These are phyloP conservation scores for Pythium insidiosum DNA, from an alignment of 352 stramenopile species.

Conservation along the genomic window DNA sequence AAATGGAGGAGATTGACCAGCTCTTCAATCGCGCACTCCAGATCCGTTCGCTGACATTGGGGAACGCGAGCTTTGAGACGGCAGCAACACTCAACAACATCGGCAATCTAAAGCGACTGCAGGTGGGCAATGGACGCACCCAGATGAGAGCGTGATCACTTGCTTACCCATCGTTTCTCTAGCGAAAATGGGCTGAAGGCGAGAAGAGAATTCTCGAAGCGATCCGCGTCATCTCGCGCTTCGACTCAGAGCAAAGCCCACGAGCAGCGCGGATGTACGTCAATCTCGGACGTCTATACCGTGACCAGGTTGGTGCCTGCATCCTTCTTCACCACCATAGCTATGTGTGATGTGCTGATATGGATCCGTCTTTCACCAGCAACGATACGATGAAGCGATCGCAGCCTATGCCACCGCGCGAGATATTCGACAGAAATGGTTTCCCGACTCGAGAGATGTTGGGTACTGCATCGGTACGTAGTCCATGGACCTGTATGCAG, in stretches of 20 bases:
- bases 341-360: neutral
- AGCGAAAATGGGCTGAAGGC: constrained; percentile 47
- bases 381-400: constrained; percentile 58
- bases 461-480: constrained; percentile 60
- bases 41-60: constrained; percentile 54
- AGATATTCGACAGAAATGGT: constrained; percentile 63
- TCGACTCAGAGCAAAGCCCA: constrained; percentile 63
- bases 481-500: no score
- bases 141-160: neutral
- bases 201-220: constrained; percentile 71
- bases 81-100: constrained; percentile 76
- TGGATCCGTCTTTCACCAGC: no score
- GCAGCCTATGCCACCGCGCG: constrained; percentile 40
- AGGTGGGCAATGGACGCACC: no score
- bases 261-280: constrained; percentile 58
- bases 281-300: constrained; percentile 60
- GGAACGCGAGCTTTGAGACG: constrained; percentile 71
- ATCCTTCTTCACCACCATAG: neutral
- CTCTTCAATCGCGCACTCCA: constrained; percentile 46
- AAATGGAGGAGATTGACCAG: constrained; percentile 44
- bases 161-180: neutral
- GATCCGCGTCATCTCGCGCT: constrained; percentile 67
- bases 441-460: constrained; percentile 62
- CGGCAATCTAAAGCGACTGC: constrained; percentile 65
- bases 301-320: no score